phyloP scores from a whole-genome alignment of 2,329 filamentous ascomycete genomes.

The Ophiostoma fasciatum region DNA sequence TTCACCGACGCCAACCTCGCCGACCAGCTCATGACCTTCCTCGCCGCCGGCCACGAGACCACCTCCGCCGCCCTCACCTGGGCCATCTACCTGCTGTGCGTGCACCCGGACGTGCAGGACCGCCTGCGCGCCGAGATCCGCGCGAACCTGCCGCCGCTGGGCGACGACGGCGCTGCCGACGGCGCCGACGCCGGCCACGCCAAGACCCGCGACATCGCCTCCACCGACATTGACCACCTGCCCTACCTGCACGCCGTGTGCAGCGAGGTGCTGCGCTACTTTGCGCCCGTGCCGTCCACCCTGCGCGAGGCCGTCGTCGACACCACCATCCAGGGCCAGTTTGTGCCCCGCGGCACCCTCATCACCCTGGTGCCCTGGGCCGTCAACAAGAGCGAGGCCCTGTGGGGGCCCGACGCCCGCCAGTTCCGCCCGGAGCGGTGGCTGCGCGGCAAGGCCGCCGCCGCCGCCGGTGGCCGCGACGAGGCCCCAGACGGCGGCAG shows the following conservation, averaged over 20 bases:
- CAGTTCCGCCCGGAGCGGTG: slow-evolving; percentile 70
- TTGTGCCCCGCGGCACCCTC: slow-evolving; percentile 55
- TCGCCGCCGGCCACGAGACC: slow-evolving; percentile 71
- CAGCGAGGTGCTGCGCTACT: slow-evolving; percentile 61
- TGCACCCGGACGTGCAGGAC: slow-evolving; percentile 48
- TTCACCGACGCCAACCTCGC: slow-evolving; percentile 71
- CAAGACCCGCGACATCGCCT: slow-evolving; percentile 18
- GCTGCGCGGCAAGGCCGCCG: slow-evolving; percentile 35
- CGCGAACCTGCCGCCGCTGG: slow-evolving; percentile 36
- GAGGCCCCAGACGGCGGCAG: slow-evolving; percentile 16
- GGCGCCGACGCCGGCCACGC: slow-evolving; percentile 9
- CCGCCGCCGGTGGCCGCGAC: slow-evolving; percentile 33
- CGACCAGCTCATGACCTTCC: slow-evolving; percentile 82
- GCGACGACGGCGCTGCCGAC: slow-evolving; percentile 12
- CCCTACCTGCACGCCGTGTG: slow-evolving; percentile 70
- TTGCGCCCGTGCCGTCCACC: slow-evolving; percentile 56
- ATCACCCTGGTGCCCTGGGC: slow-evolving; percentile 52
- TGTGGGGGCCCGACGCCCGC: slow-evolving; percentile 65
- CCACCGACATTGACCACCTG: slow-evolving; percentile 51
- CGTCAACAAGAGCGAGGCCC: slow-evolving; percentile 49
- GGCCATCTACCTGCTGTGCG: slow-evolving; percentile 55
- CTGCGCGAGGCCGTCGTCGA: slow-evolving; percentile 49
- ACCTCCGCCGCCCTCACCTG: slow-evolving; percentile 64
- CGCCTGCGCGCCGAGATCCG: slow-evolving; percentile 56
- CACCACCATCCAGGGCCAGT: slow-evolving; percentile 48